Evolutionary conservation across 352 stramenopile genomes (phyloP).

Genomic region (Pilasporangium apinafurcum): DNA sequence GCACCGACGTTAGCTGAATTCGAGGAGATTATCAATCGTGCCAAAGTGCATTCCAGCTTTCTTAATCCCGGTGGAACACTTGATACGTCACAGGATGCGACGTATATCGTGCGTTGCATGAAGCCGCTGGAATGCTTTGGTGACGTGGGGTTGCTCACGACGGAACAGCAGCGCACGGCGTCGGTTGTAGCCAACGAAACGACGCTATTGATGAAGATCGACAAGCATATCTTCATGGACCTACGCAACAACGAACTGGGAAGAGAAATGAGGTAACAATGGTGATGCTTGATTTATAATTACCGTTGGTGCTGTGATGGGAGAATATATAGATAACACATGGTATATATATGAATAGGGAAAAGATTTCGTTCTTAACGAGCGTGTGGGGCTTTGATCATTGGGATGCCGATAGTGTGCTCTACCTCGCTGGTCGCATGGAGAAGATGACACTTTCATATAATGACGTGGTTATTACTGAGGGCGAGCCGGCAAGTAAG

Average conservation of each 20-base stretch:
- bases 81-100: conserved; percentile 35
- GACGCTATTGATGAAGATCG: conserved; percentile 67
- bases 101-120: conserved; percentile 56
- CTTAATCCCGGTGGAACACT: conserved; percentile 45
- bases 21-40: conserved; percentile 65
- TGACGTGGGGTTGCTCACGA: conserved; percentile 52
- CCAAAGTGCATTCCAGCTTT: conserved; percentile 59
- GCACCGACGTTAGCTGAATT: conserved; percentile 63
- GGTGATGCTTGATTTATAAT: too few relatives aligned
- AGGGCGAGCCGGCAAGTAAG: conserved; percentile 52
- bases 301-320: too few relatives aligned
- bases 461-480: conserved; percentile 53
- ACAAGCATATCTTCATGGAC: conserved; percentile 54
- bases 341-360: conserved; percentile 10
- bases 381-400: conserved; percentile 39
- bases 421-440: conserved; percentile 52
- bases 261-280: conserved; percentile 49
- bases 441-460: conserved; percentile 52
- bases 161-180: conserved; percentile 51
- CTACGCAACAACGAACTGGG: conserved; percentile 46
- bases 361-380: conserved; percentile 62
- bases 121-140: conserved; percentile 69
- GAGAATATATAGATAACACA: not conserved
- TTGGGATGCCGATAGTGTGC: conserved; percentile 54
- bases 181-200: conserved; percentile 62